A percentile compares a stretch with the other conserved stretches of the same genome.
Evolutionary conservation across 2,329 filamentous ascomycete genomes (phyloP).

Genomic region (Aspergillus spinulosporus): DNA sequence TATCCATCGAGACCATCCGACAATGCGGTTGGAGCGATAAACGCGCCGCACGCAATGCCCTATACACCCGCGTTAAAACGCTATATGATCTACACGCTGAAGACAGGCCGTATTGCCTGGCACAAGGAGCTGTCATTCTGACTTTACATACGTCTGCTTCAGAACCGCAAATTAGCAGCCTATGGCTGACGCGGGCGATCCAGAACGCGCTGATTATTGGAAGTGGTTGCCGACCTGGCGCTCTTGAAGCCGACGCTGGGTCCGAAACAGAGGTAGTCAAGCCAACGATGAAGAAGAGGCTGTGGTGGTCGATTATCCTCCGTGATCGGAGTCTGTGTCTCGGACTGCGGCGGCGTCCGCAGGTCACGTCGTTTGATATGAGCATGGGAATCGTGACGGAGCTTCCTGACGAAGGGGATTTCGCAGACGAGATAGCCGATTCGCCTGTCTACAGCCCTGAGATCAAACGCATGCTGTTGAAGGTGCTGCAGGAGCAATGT

Average conservation of each 20-base stretch:
- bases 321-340: slow-evolving; percentile 54
- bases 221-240: too few relatives aligned
- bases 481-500: slow-evolving; percentile 51
- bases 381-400: slow-evolving; percentile 48
- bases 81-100: slow-evolving; percentile 35
- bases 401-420: slow-evolving; percentile 45
- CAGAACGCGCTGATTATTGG: slow-evolving; percentile 51
- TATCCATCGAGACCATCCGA: slow-evolving; percentile 49
- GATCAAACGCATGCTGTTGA: slow-evolving; percentile 48
- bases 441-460: slow-evolving; percentile 50
- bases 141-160: slow-evolving; percentile 43
- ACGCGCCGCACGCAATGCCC: slow-evolving; percentile 46
- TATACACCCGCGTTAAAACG: slow-evolving; percentile 49
- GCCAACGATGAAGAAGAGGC: slow-evolving; percentile 47
- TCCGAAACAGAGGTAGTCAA: slow-evolving; percentile 27
- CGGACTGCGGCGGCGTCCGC: slow-evolving; percentile 53
- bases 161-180: slow-evolving; percentile 31
- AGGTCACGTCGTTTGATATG: slow-evolving; percentile 52
- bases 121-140: slow-evolving; percentile 35
- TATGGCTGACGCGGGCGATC: slow-evolving; percentile 53
- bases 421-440: slow-evolving; percentile 48
- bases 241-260: too few relatives aligned
- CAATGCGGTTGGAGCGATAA: slow-evolving; percentile 45
- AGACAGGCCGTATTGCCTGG: slow-evolving; percentile 24
- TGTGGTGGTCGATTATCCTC: slow-evolving; percentile 59